A percentile compares a stretch with the other conserved stretches of the same genome.
phyloP scores from a whole-genome alignment of 2,329 filamentous ascomycete genomes.

The Fusarium sp. region DNA sequence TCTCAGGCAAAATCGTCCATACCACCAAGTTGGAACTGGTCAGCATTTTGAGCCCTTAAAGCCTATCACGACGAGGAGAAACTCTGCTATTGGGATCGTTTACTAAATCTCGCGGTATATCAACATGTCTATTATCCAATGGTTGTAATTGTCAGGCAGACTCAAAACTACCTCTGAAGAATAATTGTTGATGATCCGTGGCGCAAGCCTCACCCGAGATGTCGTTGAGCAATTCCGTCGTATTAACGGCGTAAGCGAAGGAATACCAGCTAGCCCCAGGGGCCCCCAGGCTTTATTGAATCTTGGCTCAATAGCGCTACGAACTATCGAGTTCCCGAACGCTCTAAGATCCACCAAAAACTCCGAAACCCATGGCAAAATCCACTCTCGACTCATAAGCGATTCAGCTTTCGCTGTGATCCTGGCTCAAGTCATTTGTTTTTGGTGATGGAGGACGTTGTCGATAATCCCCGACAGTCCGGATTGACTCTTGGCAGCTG shows the following conservation, averaged over 20 bases:
- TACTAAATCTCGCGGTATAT: too few relatives aligned
- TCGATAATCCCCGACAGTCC: too few relatives aligned
- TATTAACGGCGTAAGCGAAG: background rate
- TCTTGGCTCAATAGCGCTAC: background rate
- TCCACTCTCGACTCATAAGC: background rate
- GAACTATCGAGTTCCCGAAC: conserved; percentile 8
- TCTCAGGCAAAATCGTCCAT: background rate
- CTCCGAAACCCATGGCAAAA: background rate
- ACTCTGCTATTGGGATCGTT: background rate
- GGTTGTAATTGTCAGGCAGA: accelerated
- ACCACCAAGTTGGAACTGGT: background rate
- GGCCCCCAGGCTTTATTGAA: background rate
- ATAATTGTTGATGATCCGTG: background rate
- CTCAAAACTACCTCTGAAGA: background rate
- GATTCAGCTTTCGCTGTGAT: background rate
- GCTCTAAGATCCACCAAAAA: background rate
- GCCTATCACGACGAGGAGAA: background rate
- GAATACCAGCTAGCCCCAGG: background rate
- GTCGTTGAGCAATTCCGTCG: background rate
- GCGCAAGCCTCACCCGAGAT: background rate
- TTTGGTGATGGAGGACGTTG: background rate
- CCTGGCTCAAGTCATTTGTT: background rate
- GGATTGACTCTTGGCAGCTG: background rate
- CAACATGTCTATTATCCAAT: accelerated
- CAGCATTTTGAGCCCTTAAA: background rate